Percentiles rank a stretch among this genome's conserved stretches.
Conservation (phyloP, 2,329 filamentous ascomycete genomes). For the Chaetomiaceae sp. region DNA sequence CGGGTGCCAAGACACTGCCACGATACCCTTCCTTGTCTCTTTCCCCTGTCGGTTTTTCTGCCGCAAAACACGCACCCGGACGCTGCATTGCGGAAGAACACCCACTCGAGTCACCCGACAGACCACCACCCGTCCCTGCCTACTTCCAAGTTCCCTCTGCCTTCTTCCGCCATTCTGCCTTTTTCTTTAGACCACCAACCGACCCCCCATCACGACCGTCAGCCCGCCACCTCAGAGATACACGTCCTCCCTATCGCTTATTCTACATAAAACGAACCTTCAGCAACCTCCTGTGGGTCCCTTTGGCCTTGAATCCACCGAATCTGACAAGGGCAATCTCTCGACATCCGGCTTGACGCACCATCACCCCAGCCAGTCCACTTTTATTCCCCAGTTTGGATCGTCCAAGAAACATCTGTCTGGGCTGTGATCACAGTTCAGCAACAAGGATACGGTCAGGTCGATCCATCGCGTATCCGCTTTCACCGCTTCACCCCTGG, state of each 20-base stretch:
- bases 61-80: no score
- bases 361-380: conserved; percentile 4
- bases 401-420: not conserved
- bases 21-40: not conserved
- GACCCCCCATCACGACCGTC: not conserved
- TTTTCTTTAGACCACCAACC: not conserved
- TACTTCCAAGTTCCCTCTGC: not conserved
- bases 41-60: not conserved
- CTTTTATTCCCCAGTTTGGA: conserved; percentile 1
- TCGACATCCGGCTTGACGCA: conserved; percentile 5
- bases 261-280: not conserved
- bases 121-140: not conserved
- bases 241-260: not conserved
- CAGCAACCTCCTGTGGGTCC: conserved; percentile 14
- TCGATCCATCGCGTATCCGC: conserved; percentile 8
- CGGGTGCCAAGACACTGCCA: not conserved
- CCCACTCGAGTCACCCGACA: not conserved
- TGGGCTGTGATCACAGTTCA: not conserved
- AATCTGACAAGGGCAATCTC: conserved; percentile 16
- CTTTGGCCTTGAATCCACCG: conserved; percentile 10
- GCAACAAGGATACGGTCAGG: conserved; percentile 5
- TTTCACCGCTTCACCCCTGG: no score
- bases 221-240: not conserved
- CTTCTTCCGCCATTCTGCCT: not conserved
- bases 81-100: not conserved